Conservation (phyloP, 1,284 basidiomycete genomes). For the Ustilago hordei region DNA sequence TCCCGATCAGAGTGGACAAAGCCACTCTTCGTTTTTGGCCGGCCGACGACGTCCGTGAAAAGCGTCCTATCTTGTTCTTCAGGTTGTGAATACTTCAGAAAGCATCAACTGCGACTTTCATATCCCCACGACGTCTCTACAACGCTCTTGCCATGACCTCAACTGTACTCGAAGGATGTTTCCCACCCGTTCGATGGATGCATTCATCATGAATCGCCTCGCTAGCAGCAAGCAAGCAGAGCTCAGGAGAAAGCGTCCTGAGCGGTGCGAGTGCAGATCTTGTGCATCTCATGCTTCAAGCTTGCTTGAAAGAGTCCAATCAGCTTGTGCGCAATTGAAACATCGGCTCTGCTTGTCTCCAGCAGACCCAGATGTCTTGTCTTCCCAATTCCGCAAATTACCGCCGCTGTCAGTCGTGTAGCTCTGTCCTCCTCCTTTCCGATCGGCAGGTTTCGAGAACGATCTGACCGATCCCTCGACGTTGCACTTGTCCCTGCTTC, state of each 20-base stretch:
- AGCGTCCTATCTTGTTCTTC: not conserved
- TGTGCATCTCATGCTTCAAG: not conserved
- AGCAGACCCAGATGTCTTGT: not conserved
- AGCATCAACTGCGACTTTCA: not conserved
- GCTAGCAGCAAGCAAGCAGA: not conserved
- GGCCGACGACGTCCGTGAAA: conserved; percentile 32
- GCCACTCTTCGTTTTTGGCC: not conserved
- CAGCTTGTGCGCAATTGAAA: conserved; percentile 42
- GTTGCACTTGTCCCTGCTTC: not conserved
- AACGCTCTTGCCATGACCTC: not conserved
- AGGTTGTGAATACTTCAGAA: not conserved
- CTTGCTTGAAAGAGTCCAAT: conserved; percentile 18
- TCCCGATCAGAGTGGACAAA: conserved; percentile 3
- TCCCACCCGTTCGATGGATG: not conserved
- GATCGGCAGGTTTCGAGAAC: not conserved
- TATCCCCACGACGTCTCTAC: not conserved
- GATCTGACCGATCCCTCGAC: not conserved
- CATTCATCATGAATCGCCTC: not conserved
- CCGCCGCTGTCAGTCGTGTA: conserved; percentile 22
- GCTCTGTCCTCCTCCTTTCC: too few species aligned
- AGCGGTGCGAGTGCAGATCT: not conserved
- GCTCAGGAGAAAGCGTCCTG: not conserved
- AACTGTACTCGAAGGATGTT: not conserved
- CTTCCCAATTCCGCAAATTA: conserved; percentile 33
- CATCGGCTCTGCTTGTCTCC: conserved; percentile 35